These are phyloP conservation scores for Phialophora tarda DNA, from an alignment of 2,329 filamentous ascomycete genomes.

Conservation along the genomic window DNA sequence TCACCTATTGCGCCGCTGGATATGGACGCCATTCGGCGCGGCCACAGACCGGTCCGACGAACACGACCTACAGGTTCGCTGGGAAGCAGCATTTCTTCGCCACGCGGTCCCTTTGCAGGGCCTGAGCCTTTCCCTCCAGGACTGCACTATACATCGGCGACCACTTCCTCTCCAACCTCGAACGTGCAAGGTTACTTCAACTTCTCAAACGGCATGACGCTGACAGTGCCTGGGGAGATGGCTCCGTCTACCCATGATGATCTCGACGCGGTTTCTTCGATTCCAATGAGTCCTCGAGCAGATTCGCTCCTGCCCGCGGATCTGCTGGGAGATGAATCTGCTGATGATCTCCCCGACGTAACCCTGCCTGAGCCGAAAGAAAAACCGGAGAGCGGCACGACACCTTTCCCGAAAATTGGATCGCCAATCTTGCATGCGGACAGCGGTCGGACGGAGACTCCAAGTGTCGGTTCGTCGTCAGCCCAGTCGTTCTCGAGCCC, in stretches of 20 bases:
- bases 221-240: constrained; percentile 52
- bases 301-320: constrained; percentile 66
- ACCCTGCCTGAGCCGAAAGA: constrained; percentile 34
- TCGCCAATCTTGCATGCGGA: constrained; percentile 39
- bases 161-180: constrained; percentile 58
- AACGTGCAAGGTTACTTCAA: constrained; percentile 64
- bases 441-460: constrained; percentile 46
- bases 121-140: constrained; percentile 49
- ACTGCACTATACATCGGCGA: constrained; percentile 53
- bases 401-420: constrained; percentile 35
- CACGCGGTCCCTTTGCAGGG: constrained; percentile 48
- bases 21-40: constrained; percentile 48
- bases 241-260: constrained; percentile 48
- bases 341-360: constrained; percentile 41
- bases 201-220: constrained; percentile 66
- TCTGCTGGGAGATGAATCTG: constrained; percentile 61
- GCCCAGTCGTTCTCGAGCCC: constrained; percentile 56
- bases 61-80: constrained; percentile 53
- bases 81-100: constrained; percentile 55
- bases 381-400: constrained; percentile 17
- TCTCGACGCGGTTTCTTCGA: constrained; percentile 61
- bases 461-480: constrained; percentile 53
- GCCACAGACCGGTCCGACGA: constrained; percentile 49
- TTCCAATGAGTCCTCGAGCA: constrained; percentile 68
- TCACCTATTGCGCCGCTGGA: constrained; percentile 49